These are phyloP conservation scores for Fusarium sambucinum DNA, from an alignment of 2,329 filamentous ascomycete genomes.

Conservation along the genomic window DNA sequence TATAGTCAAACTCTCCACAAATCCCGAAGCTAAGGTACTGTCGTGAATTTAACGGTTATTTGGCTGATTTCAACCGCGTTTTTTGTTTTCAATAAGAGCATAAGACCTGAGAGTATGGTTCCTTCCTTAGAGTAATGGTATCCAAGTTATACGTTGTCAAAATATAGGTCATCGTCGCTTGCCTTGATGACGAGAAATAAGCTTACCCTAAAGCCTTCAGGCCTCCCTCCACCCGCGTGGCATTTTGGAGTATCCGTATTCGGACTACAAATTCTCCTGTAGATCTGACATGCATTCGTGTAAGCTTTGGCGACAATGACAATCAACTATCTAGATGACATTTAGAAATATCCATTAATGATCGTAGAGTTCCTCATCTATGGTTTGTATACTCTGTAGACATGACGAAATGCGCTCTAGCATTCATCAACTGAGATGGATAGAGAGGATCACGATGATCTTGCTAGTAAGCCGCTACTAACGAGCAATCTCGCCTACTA, in stretches of 20 bases:
- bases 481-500: conserved; percentile 14
- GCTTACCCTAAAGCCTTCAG: background rate
- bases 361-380: fast-evolving
- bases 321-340: background rate
- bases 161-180: background rate
- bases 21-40: too few species aligned
- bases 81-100: background rate
- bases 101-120: background rate
- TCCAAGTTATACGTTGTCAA: too few species aligned
- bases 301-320: too few species aligned
- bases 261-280: background rate
- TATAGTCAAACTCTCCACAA: too few species aligned
- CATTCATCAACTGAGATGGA: background rate
- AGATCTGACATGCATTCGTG: background rate
- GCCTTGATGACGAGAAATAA: background rate
- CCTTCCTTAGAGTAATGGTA: too few species aligned
- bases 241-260: background rate
- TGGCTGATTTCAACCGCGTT: fast-evolving
- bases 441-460: background rate
- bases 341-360: too few species aligned
- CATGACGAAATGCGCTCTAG: background rate
- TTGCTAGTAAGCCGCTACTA: conserved; percentile 6
- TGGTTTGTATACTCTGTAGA: background rate
- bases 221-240: background rate
- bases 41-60: background rate